These are phyloP conservation scores for Alternaria incomplexa DNA, from an alignment of 2,329 filamentous ascomycete species.

Conservation along the genomic window DNA sequence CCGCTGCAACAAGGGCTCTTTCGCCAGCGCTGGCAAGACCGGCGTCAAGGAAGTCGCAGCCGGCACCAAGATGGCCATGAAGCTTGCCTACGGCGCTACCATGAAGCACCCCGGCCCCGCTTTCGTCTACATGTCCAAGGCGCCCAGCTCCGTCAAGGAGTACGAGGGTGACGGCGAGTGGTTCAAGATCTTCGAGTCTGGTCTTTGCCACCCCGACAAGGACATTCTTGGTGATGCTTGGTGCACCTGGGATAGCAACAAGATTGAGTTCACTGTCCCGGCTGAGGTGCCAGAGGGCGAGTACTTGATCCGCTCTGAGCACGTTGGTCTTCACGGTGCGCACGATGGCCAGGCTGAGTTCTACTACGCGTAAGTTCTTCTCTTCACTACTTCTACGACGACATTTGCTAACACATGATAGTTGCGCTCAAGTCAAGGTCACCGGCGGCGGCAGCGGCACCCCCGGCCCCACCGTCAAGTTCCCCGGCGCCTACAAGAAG, in stretches of 20 bases:
- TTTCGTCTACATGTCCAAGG: constrained; percentile 35
- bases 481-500: constrained; percentile 49
- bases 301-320: constrained; percentile 53
- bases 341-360: constrained; percentile 45
- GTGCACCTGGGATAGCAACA: constrained; percentile 28
- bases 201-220: constrained; percentile 14
- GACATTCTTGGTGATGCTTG: constrained; percentile 17
- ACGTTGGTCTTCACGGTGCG: constrained; percentile 51
- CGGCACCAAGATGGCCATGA: constrained; percentile 22
- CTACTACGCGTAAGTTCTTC: constrained; percentile 32
- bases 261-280: constrained; percentile 43
- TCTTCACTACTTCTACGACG: neutral
- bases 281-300: constrained; percentile 47
- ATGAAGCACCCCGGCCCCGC: constrained; percentile 30
- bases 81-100: constrained; percentile 22
- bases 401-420: neutral
- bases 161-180: constrained; percentile 35
- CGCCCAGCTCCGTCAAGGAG: constrained; percentile 16
- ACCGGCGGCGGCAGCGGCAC: constrained; percentile 39
- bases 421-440: constrained; percentile 52
- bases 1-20: constrained; percentile 34
- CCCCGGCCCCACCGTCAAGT: constrained; percentile 40
- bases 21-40: constrained; percentile 15
- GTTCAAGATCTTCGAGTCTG: constrained; percentile 35
- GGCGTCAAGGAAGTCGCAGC: constrained; percentile 20